Conservation (phyloP, 805 yeast species). For the Pichia gijzeniarum region DNA sequence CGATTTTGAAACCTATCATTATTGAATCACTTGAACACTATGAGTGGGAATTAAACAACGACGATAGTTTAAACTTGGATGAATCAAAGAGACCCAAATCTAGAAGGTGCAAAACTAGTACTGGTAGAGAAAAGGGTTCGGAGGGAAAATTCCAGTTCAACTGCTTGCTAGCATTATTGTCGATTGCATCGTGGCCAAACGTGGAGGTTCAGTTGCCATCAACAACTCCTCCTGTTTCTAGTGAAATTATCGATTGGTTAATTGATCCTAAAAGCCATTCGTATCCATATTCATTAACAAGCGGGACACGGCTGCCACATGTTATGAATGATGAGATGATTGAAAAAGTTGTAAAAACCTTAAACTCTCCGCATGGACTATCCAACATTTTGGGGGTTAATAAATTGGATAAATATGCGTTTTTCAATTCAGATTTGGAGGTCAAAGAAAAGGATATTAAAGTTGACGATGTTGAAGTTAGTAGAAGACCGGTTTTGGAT, state of each 20-base stretch:
- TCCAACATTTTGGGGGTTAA: neutral
- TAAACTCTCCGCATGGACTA: conserved; percentile 13
- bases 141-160: conserved; percentile 10
- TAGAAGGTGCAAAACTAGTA: neutral
- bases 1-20: conserved; percentile 41
- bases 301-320: conserved; percentile 13
- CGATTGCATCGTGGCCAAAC: conserved; percentile 16
- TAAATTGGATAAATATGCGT: conserved; percentile 14
- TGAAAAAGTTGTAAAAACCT: conserved; percentile 16
- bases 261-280: conserved; percentile 15
- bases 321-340: conserved; percentile 11
- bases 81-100: neutral
- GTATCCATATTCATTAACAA: conserved; percentile 15
- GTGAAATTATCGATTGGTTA: conserved; percentile 28
- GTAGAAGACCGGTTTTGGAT: no score
- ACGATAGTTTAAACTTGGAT: neutral
- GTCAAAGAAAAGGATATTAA: neutral
- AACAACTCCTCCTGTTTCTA: conserved; percentile 14
- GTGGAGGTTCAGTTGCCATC: conserved; percentile 13
- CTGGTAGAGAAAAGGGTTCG: neutral
- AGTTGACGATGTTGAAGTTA: neutral
- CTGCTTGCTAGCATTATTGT: conserved; percentile 17
- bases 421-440: conserved; percentile 12
- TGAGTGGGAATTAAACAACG: conserved; percentile 18
- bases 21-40: conserved; percentile 41